Conservation (phyloP, 805 yeast species). For the Candida gorgasii region DNA sequence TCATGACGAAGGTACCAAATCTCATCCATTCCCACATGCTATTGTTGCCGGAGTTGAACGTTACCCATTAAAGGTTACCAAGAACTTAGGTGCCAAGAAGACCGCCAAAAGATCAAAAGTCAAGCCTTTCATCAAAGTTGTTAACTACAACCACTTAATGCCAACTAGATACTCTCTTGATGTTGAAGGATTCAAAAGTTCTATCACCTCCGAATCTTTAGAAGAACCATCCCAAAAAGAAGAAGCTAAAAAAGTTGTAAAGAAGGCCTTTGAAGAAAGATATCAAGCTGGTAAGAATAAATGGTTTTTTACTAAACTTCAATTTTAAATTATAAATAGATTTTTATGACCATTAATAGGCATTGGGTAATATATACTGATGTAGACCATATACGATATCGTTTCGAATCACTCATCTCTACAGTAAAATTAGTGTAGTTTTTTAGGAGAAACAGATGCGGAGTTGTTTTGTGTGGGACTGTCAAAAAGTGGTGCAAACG, state of each 20-base stretch:
- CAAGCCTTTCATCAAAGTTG: slow-evolving; percentile 98
- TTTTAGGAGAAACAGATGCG: no score
- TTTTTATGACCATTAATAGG: slow-evolving; percentile 5
- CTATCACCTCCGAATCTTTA: slow-evolving; percentile 90
- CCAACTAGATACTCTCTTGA: slow-evolving; percentile 99
- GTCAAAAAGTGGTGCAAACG: no score
- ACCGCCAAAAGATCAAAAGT: slow-evolving; percentile 95
- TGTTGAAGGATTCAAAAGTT: slow-evolving; percentile 91
- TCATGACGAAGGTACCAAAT: slow-evolving; percentile 97
- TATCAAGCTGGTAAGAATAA: slow-evolving; percentile 99
- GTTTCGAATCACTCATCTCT: no score
- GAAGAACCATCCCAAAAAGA: slow-evolving; percentile 97
- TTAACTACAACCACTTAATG: slow-evolving; percentile 99
- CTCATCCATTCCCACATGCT: slow-evolving; percentile 99
- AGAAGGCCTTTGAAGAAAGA: slow-evolving; percentile 99
- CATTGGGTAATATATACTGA: slow-evolving; percentile 7
- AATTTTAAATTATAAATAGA: slow-evolving; percentile 56
- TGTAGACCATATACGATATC: slow-evolving; percentile 2
- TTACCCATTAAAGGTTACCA: slow-evolving; percentile 95
- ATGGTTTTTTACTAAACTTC: slow-evolving; percentile 99
- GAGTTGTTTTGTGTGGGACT: no score
- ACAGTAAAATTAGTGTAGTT: no score
- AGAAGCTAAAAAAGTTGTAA: slow-evolving; percentile 98
- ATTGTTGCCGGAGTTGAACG: slow-evolving; percentile 99
- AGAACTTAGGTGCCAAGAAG: slow-evolving; percentile 93